Percentiles rank a stretch among this genome's conserved stretches.
Evolutionary conservation across 2,329 filamentous ascomycete genomes (phyloP).

Genomic region (Pseudogymnoascus sp.): DNA sequence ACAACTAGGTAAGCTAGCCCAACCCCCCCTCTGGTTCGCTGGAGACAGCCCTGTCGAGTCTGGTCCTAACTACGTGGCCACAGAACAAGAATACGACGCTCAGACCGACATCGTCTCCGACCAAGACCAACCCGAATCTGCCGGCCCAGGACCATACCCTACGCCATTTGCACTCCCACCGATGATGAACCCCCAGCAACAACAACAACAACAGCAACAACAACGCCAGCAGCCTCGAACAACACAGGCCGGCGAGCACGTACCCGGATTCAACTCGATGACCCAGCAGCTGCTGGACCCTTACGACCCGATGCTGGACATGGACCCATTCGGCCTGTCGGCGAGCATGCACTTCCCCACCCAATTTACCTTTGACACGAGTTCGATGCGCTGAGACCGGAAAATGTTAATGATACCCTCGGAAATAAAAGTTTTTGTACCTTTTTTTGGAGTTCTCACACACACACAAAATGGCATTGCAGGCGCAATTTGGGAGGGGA

Average conservation of each 20-base stretch:
- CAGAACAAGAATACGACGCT: conserved; percentile 96
- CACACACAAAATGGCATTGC: conserved; percentile 4
- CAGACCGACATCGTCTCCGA: conserved; percentile 86
- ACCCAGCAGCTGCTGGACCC: conserved; percentile 50
- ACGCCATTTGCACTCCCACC: conserved; percentile 47
- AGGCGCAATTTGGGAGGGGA: background rate
- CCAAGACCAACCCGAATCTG: conserved; percentile 61
- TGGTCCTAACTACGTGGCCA: conserved; percentile 59
- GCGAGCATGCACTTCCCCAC: conserved; percentile 94
- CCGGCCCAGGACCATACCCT: conserved; percentile 62
- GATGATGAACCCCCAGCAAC: conserved; percentile 27
- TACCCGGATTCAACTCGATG: background rate
- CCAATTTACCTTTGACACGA: conserved; percentile 65
- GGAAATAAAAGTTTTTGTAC: conserved; percentile 12
- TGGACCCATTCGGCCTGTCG: conserved; percentile 87
- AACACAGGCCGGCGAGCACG: conserved; percentile 32
- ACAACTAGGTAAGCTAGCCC: conserved; percentile 80
- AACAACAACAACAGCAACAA: conserved; percentile 18
- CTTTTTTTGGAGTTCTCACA: conserved; percentile 9
- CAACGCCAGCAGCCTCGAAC: conserved; percentile 29
- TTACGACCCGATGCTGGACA: conserved; percentile 83
- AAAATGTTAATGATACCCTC: conserved; percentile 27
- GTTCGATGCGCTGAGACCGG: conserved; percentile 30
- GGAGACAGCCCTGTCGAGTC: conserved; percentile 56
- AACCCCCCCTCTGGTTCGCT: conserved; percentile 39